Percentiles rank a stretch among this genome's conserved stretches.
These are phyloP conservation scores for Parietichytrium sp. DNA, from an alignment of 108 stramenopile genomes.

Conservation along the genomic window DNA sequence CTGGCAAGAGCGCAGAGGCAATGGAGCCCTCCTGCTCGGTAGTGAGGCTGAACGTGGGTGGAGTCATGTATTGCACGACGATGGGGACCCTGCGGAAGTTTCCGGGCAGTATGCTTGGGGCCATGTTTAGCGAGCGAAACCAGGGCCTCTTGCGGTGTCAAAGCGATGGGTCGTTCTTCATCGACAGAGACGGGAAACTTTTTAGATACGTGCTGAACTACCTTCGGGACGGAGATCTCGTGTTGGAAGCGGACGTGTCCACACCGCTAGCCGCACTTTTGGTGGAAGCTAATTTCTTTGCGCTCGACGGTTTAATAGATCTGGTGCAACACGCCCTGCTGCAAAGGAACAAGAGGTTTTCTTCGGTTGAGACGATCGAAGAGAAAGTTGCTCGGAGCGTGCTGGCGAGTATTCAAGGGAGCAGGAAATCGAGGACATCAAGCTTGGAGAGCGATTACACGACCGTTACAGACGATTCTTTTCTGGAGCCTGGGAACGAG, in stretches of 20 bases:
- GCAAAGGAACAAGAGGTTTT: no score
- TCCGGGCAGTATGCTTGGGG: neutral
- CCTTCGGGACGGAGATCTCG: neutral
- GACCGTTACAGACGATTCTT: no score
- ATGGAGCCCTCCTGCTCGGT: no score
- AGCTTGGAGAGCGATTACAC: no score
- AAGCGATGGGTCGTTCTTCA: neutral
- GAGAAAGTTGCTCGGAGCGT: no score
- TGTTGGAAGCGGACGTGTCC: neutral
- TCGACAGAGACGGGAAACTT: slow-evolving; percentile 36
- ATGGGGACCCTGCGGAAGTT: neutral
- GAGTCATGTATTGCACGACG: neutral
- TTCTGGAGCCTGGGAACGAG: no score
- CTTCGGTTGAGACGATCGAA: no score
- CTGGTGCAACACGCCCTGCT: no score
- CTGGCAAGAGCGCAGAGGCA: no score
- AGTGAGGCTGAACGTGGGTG: slow-evolving; percentile 31
- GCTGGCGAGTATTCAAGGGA: no score
- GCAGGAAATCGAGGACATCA: no score
- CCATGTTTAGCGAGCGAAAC: slow-evolving; percentile 1
- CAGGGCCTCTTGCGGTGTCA: neutral
- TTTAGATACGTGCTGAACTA: slow-evolving; percentile 19
- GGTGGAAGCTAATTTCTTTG: slow-evolving; percentile 19
- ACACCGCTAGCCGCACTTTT: neutral
- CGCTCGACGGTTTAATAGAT: neutral